Conservation (phyloP, 495 filamentous ascomycete species). For the Penicillium crystallinum region DNA sequence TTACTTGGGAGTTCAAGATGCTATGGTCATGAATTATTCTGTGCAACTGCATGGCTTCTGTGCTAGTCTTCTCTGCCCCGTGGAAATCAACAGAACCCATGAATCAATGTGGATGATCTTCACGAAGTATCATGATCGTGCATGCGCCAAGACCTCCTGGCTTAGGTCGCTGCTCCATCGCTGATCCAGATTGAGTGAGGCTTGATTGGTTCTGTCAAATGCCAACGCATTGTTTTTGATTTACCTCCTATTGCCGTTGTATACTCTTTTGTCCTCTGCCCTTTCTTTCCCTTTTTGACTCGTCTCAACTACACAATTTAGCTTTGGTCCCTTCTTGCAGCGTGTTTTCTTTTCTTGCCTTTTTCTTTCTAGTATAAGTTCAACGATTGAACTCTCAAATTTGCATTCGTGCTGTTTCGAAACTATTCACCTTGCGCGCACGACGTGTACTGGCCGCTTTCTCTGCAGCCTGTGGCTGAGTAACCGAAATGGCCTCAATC, state of each 20-base stretch:
- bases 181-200: not conserved
- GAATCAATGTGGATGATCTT: slow-evolving; percentile 1
- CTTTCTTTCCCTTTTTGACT: no score
- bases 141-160: slow-evolving; percentile 17
- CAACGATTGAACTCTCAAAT: not conserved
- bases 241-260: slow-evolving; percentile 6
- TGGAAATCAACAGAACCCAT: no score
- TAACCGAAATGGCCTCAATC: slow-evolving; percentile 15
- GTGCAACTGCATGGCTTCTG: no score
- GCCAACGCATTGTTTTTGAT: slow-evolving; percentile 14
- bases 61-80: no score
- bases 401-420: not conserved
- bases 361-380: no score
- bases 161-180: slow-evolving; percentile 3
- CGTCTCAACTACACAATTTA: no score
- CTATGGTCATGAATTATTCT: no score
- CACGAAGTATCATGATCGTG: slow-evolving; percentile 2
- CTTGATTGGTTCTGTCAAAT: slow-evolving; percentile 16
- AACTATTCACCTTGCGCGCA: not conserved
- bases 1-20: not conserved
- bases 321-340: no score
- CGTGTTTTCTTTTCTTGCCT: no score
- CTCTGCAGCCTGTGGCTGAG: not conserved
- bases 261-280: no score
- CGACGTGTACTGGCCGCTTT: not conserved